A percentile compares a stretch with the other conserved stretches of the same genome.
Evolutionary conservation across 2,329 filamentous ascomycete species (phyloP).

Genomic region (Trichoderma aggressivum): DNA sequence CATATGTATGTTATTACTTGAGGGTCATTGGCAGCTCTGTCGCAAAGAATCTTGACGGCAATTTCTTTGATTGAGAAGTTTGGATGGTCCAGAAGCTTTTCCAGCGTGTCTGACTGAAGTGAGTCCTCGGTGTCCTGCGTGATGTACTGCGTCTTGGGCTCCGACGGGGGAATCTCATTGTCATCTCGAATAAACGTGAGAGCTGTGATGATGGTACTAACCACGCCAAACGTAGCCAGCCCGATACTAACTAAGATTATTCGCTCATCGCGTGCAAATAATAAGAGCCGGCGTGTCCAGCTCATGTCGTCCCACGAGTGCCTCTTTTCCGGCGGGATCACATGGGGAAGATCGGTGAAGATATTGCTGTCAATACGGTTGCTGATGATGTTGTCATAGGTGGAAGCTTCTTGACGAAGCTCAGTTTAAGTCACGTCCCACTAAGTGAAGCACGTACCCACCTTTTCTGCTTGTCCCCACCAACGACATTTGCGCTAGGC

Average conservation of each 20-base stretch:
- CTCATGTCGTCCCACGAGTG: conserved; percentile 37
- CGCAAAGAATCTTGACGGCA: conserved; percentile 56
- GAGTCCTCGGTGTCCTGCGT: conserved; percentile 73
- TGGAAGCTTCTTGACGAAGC: conserved; percentile 3
- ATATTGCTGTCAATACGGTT: background rate
- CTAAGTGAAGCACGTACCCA: background rate
- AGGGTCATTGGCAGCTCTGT: conserved; percentile 57
- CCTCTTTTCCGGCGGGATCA: background rate
- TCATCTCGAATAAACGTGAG: conserved; percentile 60
- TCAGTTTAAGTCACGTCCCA: background rate
- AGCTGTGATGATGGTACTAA: conserved; percentile 54
- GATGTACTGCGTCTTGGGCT: conserved; percentile 68
- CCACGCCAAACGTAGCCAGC: conserved; percentile 56
- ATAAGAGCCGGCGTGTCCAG: conserved; percentile 30
- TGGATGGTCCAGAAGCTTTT: conserved; percentile 65
- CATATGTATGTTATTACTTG: conserved; percentile 50
- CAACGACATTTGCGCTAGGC: background rate
- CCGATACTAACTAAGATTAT: conserved; percentile 52
- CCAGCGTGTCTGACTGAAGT: conserved; percentile 61
- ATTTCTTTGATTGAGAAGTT: conserved; percentile 71
- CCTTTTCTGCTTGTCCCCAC: background rate
- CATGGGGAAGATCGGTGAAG: background rate
- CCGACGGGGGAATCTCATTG: conserved; percentile 61
- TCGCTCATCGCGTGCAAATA: conserved; percentile 47
- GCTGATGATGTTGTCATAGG: background rate